Percentiles rank a stretch among this genome's conserved stretches.
These are phyloP conservation scores for Scheffersomyces spartinae DNA, from an alignment of 805 yeast genomes.

Conservation along the genomic window DNA sequence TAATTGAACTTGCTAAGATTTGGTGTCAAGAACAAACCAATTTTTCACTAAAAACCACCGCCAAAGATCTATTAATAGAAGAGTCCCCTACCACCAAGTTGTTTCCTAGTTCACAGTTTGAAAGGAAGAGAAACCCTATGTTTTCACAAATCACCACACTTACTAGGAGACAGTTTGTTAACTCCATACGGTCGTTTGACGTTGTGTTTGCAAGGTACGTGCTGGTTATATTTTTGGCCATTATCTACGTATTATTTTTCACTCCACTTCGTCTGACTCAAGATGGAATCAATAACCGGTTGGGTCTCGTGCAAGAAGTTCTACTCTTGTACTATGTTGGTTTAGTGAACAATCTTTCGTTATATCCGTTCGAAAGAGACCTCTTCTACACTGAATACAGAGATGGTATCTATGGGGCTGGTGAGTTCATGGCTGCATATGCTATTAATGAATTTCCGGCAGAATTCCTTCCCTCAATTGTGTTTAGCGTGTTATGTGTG, in stretches of 20 bases:
- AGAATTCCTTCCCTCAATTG: constrained; percentile 45
- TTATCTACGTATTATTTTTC: constrained; percentile 57
- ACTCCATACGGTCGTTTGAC: constrained; percentile 32
- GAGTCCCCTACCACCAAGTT: no score
- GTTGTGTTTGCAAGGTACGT: constrained; percentile 51
- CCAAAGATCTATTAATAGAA: no score
- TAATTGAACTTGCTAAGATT: no score
- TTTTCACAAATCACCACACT: no score
- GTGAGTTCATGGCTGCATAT: constrained; percentile 53
- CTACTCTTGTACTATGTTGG: constrained; percentile 69
- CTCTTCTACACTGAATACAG: constrained; percentile 69
- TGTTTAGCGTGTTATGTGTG: constrained; percentile 52
- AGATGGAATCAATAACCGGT: constrained; percentile 50
- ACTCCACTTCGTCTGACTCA: constrained; percentile 37
- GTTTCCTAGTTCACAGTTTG: no score
- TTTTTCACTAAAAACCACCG: no score
- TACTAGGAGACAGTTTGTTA: constrained; percentile 20
- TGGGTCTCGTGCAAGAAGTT: constrained; percentile 69
- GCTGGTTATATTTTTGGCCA: constrained; percentile 54
- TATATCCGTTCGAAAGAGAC: constrained; percentile 64
- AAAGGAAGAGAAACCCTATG: no score
- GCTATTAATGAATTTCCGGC: constrained; percentile 55
- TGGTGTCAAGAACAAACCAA: no score
- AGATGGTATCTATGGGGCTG: constrained; percentile 58
- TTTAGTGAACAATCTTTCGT: constrained; percentile 63